Base-by-base conservation (phyloP, 495 filamentous ascomycete genomes). In the Extremus antarcticus region DNA sequence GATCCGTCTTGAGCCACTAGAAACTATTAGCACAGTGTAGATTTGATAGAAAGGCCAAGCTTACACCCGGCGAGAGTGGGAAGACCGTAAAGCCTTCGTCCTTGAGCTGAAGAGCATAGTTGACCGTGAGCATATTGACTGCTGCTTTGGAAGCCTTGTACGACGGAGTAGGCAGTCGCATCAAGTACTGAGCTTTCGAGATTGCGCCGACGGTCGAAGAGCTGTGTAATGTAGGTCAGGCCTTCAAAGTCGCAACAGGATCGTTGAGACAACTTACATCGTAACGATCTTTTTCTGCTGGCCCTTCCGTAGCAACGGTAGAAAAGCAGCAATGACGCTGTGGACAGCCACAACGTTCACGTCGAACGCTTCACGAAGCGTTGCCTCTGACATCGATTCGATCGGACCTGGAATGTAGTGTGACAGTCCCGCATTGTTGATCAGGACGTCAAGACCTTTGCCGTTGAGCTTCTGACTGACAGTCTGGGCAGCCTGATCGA, bases 1-100 rank as follows among this genome's bases (percentile, higher is more conserved):
- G 65, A 32, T 78, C 75, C 8, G 75, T 78, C 53, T 70, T 68
- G 3, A 78, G 53, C 75, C 76, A 78, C 72, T 77, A 50, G 19
- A 24, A 15, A 57, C 1, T 49, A 59, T 59, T 56, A 49, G 23
- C 24, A 51, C 17, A n/a, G 15, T 41, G 17, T 58, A 25, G 13
- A 25, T 47, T 43, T 40, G 2, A n/a, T 32, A 50, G 19, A 25
- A 21, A 25, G 49, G 10, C 40, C 43, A 22, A 20, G 70, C 74
- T 51, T 67, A 60, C 32, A 11, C 64, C 62, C 0, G 64, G 64
- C 16, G 50, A 51, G 21, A 66, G n/a, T 15, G 50, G 41, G 13
- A 66, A 13, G 45, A 63, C 55, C 0, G 35, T 52, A 46, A 66
- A 51, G 15, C 59, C 62, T 29, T 60, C 43, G 10, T 48, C 46